Conservation (phyloP, 129 eudicot species). For the Artemisia argyi region DNA sequence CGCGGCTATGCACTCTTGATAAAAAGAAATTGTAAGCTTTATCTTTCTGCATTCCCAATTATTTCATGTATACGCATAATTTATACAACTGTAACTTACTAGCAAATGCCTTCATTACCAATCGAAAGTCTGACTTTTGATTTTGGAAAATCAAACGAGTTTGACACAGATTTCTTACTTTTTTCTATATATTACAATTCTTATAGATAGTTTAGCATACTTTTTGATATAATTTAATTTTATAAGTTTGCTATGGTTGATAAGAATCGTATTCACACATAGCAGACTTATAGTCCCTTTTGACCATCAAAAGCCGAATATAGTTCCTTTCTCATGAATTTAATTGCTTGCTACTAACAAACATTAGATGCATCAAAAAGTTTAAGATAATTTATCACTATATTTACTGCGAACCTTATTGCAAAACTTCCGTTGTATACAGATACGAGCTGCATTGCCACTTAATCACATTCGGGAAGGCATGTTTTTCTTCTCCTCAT, state of each 20-base stretch:
- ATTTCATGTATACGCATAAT: neutral
- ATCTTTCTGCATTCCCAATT: neutral
- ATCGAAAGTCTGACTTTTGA: neutral
- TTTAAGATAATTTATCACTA: slow-evolving; percentile 6
- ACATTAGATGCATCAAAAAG: too few species aligned
- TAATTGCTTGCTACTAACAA: too few species aligned
- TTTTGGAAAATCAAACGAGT: slow-evolving; percentile 20
- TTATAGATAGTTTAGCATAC: neutral
- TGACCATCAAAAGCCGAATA: slow-evolving; percentile 7
- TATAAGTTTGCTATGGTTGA: too few species aligned
- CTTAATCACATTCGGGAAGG: slow-evolving; percentile 85
- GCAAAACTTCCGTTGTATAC: slow-evolving; percentile 14
- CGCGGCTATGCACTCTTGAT: slow-evolving; percentile 51
- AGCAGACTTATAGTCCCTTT: neutral
- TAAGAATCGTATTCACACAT: too few species aligned
- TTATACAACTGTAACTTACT: neutral
- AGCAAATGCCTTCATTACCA: neutral
- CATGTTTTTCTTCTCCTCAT: slow-evolving; percentile 15
- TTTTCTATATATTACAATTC: neutral
- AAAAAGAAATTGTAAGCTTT: slow-evolving; percentile 48
- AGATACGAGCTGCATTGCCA: slow-evolving; percentile 82
- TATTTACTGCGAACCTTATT: neutral
- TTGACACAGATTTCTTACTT: neutral
- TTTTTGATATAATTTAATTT: neutral
- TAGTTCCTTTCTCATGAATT: neutral